Evolutionary conservation across 345 rosid genomes (phyloP), one percentile per base, ranked within the genome.

Genomic region (Pugionium cornutum): DNA sequence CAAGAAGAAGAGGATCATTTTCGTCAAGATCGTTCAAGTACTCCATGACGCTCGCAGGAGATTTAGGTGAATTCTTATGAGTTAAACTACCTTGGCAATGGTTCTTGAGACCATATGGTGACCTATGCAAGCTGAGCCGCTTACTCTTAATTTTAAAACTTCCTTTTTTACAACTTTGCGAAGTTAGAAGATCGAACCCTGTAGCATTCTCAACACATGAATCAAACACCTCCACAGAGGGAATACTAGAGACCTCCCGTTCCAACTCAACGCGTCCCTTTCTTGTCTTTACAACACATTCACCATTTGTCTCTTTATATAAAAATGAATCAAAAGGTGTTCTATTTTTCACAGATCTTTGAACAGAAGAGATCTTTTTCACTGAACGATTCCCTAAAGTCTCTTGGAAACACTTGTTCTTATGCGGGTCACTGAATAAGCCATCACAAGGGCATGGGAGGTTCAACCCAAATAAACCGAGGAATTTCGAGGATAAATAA

Each of bases 371-470:
- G 55, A 84, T 75, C 42, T 77, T 84, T 57, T 70, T 54, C 2
- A 79, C 55, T 3, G 88, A 83, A 7, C 61, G 25, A 36, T 81
- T 47, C 34, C 53, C 72, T 30, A 86, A 44, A 64, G 52, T 54
- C 49, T 79, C 68, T 76, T 81, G 86, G 58, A 84, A 83, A 70
- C 85, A 84, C 9, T 75, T 76, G 26, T 42, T 64, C 53, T 59
- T 65, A 39, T 43, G 57, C 18, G 18, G 18, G 18, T 18, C 18
- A 28, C 85, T 81, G 58, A 82, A 88, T 4, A 73, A 45, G 4
- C 87, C 83, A 61, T 83, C 75, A 70, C 86, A 81, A 50, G 86
- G 83, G 40, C 95, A 88, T 0, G 91, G 89, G 37, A 86, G 78
- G 25, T 32, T 36, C 53, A 76, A 54, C 4, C 91, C 89, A 34